Conservation (phyloP, 2,329 filamentous ascomycete genomes). For the Myriangium duriaei region DNA sequence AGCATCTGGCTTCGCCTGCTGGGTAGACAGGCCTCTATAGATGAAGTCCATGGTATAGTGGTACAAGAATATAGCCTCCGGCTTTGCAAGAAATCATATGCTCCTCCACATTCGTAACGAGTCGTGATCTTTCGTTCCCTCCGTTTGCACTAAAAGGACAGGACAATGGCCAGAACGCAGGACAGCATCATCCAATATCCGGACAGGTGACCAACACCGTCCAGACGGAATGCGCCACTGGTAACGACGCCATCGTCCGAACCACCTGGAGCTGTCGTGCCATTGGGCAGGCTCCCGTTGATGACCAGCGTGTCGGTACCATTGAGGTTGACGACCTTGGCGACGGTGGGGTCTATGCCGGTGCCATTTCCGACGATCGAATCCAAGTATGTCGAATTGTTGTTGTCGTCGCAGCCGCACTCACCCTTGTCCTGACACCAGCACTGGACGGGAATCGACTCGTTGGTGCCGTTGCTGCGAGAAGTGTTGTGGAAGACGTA, state of each 20-base stretch:
- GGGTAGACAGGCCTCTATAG: no score
- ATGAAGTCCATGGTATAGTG: no score
- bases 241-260: slow-evolving; percentile 20
- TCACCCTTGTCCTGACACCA: slow-evolving; percentile 43
- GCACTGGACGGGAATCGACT: slow-evolving; percentile 49
- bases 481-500: slow-evolving; percentile 40
- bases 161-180: slow-evolving; percentile 25
- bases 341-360: slow-evolving; percentile 51
- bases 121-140: no score
- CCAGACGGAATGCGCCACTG: slow-evolving; percentile 12
- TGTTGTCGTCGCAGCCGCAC: slow-evolving; percentile 60
- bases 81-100: no score
- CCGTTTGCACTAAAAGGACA: no score
- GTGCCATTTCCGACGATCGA: slow-evolving; percentile 45
- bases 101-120: no score
- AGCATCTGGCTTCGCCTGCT: no score
- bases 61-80: no score
- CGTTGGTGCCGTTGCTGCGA: slow-evolving; percentile 36
- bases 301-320: slow-evolving; percentile 52
- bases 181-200: slow-evolving; percentile 29
- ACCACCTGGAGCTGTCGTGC: slow-evolving; percentile 30
- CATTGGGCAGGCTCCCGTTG: slow-evolving; percentile 57
- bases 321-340: slow-evolving; percentile 51
- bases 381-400: slow-evolving; percentile 45
- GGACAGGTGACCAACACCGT: slow-evolving; percentile 18